Percentiles rank a stretch among this genome's conserved stretches.
These are phyloP conservation scores for Phyllosticta citriasiana DNA, from an alignment of 2,329 filamentous ascomycete species.

Conservation along the genomic window DNA sequence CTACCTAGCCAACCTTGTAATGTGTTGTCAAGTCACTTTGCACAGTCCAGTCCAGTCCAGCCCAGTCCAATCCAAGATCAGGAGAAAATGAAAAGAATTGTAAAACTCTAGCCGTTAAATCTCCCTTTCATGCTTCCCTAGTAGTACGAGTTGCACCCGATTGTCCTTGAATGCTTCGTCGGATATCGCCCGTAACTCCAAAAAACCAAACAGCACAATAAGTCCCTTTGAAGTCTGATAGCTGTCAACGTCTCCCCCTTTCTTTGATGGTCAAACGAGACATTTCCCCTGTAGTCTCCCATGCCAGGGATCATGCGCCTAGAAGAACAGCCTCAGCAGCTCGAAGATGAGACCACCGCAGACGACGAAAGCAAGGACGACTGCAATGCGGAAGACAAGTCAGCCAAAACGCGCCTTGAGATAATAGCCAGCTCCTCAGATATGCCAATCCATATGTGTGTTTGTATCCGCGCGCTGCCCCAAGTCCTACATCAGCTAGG, in stretches of 20 bases:
- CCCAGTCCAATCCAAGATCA: neutral
- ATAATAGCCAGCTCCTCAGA: too few species aligned
- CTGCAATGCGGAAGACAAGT: slow-evolving; percentile 25
- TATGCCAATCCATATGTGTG: too few species aligned
- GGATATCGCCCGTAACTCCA: neutral
- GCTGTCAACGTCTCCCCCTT: neutral
- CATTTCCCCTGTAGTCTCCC: too few species aligned
- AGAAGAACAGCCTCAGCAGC: slow-evolving; percentile 40
- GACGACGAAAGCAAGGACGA: slow-evolving; percentile 52
- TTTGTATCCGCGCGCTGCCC: too few species aligned
- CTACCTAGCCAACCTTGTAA: neutral
- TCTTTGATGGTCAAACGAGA: neutral
- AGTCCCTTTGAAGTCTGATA: neutral
- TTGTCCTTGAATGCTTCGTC: neutral
- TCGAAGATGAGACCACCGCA: slow-evolving; percentile 52
- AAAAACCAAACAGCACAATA: neutral
- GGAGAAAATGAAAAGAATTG: neutral
- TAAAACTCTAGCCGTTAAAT: neutral
- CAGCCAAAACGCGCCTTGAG: neutral
- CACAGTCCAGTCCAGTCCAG: neutral
- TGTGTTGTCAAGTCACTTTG: neutral
- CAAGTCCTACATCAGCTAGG: too few species aligned
- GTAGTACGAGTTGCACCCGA: neutral
- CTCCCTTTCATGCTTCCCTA: neutral
- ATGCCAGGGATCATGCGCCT: neutral